These are phyloP conservation scores for Neobulgaria alba DNA, from an alignment of 2,329 filamentous ascomycete genomes.

Conservation along the genomic window DNA sequence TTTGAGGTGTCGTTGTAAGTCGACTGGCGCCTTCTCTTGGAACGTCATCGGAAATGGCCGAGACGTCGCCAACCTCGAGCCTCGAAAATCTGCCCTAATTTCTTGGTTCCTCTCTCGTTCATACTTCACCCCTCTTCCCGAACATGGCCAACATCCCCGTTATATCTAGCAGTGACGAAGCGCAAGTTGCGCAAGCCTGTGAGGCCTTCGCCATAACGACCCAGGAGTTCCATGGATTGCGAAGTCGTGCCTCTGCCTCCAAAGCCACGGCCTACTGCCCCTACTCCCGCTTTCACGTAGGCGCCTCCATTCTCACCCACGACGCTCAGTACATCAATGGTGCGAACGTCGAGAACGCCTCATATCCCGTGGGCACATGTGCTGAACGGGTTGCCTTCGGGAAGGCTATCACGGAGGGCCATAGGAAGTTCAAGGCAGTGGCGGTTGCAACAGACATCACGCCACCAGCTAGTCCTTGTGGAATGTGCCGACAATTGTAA, in stretches of 20 bases:
- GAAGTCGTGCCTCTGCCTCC: conserved; percentile 61
- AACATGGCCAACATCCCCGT: background rate
- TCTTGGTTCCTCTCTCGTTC: background rate
- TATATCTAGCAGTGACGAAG: background rate
- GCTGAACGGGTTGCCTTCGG: conserved; percentile 86
- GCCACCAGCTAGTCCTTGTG: conserved; percentile 69
- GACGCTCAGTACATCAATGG: conserved; percentile 47
- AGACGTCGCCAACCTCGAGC: too few relatives aligned
- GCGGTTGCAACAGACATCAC: conserved; percentile 76
- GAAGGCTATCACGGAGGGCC: conserved; percentile 55
- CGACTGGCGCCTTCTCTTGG: too few relatives aligned
- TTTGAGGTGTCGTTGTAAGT: too few relatives aligned
- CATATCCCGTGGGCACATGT: conserved; percentile 91
- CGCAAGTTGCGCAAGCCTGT: background rate
- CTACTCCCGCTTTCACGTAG: conserved; percentile 69
- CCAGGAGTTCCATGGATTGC: conserved; percentile 56
- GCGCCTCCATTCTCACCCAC: conserved; percentile 63
- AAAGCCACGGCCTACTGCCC: conserved; percentile 75
- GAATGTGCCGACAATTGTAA: conserved; percentile 92
- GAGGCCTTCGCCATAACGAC: conserved; percentile 42
- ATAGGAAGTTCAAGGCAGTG: conserved; percentile 59
- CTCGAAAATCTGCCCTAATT: too few relatives aligned
- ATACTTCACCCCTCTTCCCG: background rate
- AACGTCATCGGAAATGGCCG: too few relatives aligned
- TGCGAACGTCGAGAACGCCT: conserved; percentile 84